Percentiles rank a stretch among this genome's conserved stretches.
These are phyloP conservation scores for Grosmannia huntii DNA, from an alignment of 2,329 filamentous ascomycete genomes.

Conservation along the genomic window DNA sequence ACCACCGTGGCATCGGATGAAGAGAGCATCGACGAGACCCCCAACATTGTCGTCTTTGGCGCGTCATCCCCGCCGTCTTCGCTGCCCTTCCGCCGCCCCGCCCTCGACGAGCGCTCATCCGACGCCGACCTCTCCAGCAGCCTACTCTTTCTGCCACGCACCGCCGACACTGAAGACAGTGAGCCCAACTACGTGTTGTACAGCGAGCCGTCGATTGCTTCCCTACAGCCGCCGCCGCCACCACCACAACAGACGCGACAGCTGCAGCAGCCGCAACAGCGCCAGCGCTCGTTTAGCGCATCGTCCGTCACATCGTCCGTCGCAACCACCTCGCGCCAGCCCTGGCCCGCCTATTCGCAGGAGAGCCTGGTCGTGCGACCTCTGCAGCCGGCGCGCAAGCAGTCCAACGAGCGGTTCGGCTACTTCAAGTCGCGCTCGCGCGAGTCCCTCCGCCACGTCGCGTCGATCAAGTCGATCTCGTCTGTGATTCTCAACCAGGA, in stretches of 20 bases:
- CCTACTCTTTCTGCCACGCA: constrained; percentile 8
- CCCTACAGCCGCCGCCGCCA: constrained; percentile 17
- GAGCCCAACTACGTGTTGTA: constrained; percentile 43
- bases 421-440: constrained; percentile 37
- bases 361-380: constrained; percentile 48
- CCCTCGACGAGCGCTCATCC: neutral
- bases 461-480: constrained; percentile 36
- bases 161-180: constrained; percentile 23
- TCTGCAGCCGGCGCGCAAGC: constrained; percentile 32
- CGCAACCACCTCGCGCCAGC: constrained; percentile 19
- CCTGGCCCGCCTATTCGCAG: constrained; percentile 40
- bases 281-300: neutral
- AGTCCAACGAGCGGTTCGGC: constrained; percentile 34
- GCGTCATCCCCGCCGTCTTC: constrained; percentile 20
- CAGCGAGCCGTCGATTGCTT: constrained; percentile 20
- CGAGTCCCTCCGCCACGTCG: constrained; percentile 24
- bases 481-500: constrained; percentile 38
- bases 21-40: neutral
- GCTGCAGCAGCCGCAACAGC: neutral
- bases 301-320: constrained; percentile 12
- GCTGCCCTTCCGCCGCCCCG: neutral
- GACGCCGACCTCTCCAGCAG: constrained; percentile 4
- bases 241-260: constrained; percentile 23
- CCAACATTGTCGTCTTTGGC: constrained; percentile 38
- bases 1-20: constrained; percentile 8